Conservation (phyloP, 352 stramenopile species). For the Thraustochytrium aureum region DNA sequence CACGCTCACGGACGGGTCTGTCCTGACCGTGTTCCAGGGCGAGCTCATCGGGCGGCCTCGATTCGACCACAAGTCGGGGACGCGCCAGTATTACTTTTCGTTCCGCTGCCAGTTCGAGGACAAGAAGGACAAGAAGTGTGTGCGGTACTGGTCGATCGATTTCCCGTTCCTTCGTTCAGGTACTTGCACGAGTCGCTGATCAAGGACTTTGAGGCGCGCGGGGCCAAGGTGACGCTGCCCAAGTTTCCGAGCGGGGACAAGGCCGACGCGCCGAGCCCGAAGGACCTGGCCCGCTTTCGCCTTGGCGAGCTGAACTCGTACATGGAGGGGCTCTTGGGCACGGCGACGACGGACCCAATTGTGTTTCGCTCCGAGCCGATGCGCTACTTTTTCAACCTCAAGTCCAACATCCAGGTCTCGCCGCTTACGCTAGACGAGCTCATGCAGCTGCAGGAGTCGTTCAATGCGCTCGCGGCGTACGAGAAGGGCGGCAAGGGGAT, state of each 20-base stretch:
- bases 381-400: slow-evolving; percentile 29
- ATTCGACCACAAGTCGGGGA: slow-evolving; percentile 14
- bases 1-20: background rate
- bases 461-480: slow-evolving; percentile 11
- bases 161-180: slow-evolving; percentile 13
- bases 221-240: background rate
- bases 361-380: slow-evolving; percentile 29
- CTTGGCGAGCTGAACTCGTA: slow-evolving; percentile 20
- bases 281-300: background rate
- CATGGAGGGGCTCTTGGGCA: slow-evolving; percentile 22
- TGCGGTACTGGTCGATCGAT: slow-evolving; percentile 42
- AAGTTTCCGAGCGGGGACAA: background rate
- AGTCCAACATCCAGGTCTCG: slow-evolving; percentile 17
- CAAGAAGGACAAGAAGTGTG: background rate
- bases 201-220: background rate
- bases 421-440: slow-evolving; percentile 34
- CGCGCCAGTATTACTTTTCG: slow-evolving; percentile 36
- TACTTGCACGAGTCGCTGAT: background rate
- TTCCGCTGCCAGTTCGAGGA: slow-evolving; percentile 30
- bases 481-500: background rate
- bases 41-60: slow-evolving; percentile 24
- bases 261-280: background rate
- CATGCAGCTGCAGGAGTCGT: slow-evolving; percentile 1
- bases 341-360: background rate
- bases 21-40: slow-evolving; percentile 29